These are phyloP conservation scores for Ganoderma lingzhi DNA, from an alignment of 1,284 basidiomycete species.

Conservation along the genomic window DNA sequence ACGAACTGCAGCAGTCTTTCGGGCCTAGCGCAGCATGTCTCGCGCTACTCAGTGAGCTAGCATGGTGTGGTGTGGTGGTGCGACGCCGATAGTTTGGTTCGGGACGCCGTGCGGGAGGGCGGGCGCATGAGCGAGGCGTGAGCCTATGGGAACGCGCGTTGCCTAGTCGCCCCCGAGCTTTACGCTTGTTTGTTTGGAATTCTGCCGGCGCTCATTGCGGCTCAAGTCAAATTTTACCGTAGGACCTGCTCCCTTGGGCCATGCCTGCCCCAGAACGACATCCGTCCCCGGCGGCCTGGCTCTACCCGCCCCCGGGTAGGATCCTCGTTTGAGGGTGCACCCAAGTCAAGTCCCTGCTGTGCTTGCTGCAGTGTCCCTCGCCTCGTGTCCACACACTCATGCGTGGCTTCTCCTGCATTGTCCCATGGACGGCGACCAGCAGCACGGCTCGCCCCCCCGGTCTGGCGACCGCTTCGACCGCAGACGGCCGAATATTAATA, in stretches of 20 bases:
- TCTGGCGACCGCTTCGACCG: not conserved
- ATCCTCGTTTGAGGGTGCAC: conserved; percentile 11
- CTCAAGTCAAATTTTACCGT: conserved; percentile 28
- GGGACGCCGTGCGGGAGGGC: conserved; percentile 1
- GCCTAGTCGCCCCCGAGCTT: conserved; percentile 10
- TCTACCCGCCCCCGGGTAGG: conserved; percentile 1
- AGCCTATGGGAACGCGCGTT: conserved; percentile 6
- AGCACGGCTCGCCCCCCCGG: not conserved
- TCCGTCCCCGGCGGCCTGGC: conserved; percentile 16
- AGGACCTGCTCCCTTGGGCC: conserved; percentile 21
- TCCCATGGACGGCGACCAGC: not conserved
- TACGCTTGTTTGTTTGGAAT: not conserved
- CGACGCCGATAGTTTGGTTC: not conserved
- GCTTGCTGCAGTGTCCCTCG: not conserved
- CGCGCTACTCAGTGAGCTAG: not conserved
- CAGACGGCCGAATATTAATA: not conserved
- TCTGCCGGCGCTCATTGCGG: not conserved
- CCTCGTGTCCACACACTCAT: not conserved
- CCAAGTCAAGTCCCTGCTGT: not conserved
- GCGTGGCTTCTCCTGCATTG: not conserved
- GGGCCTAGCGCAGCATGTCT: not conserved
- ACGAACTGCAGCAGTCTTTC: not conserved
- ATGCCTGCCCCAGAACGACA: conserved; percentile 19
- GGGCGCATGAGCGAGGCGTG: not conserved
- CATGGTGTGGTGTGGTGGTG: not conserved